A percentile compares a stretch with the other conserved stretches of the same genome.
Conservation (phyloP, 2,329 filamentous ascomycete genomes). For the Botrytis hyacinthi region DNA sequence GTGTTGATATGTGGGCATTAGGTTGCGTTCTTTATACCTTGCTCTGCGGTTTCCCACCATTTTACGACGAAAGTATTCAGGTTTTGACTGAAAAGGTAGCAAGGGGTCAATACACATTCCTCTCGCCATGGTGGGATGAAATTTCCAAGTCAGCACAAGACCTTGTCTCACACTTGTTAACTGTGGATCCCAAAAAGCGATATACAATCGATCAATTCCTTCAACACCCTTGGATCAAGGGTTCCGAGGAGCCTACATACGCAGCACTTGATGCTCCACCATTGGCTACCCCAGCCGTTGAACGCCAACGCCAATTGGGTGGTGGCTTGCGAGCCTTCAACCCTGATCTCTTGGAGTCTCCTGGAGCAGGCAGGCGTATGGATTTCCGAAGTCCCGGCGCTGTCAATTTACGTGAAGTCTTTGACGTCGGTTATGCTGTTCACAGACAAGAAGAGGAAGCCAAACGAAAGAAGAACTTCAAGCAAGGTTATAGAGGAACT, state of each 20-base stretch:
- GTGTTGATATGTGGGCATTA: slow-evolving; percentile 98
- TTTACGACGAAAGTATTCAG: slow-evolving; percentile 98
- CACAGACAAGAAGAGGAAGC: slow-evolving; percentile 94
- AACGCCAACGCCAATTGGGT: slow-evolving; percentile 35
- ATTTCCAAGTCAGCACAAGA: slow-evolving; percentile 95
- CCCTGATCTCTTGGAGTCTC: slow-evolving; percentile 53
- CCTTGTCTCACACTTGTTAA: slow-evolving; percentile 86
- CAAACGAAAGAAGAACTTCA: slow-evolving; percentile 83
- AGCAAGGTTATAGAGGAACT: slow-evolving; percentile 63
- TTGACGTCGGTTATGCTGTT: slow-evolving; percentile 97
- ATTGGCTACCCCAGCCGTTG: slow-evolving; percentile 62
- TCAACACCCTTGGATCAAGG: slow-evolving; percentile 87
- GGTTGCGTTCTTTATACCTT: slow-evolving; percentile 96
- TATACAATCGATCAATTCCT: slow-evolving; percentile 93
- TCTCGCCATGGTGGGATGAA: slow-evolving; percentile 99
- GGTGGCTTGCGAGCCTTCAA: slow-evolving; percentile 53
- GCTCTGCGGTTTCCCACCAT: slow-evolving; percentile 95
- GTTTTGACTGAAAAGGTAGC: slow-evolving; percentile 97
- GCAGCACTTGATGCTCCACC: slow-evolving; percentile 68
- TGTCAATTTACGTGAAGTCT: slow-evolving; percentile 93
- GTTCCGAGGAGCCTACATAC: slow-evolving; percentile 64
- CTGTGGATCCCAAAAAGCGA: slow-evolving; percentile 91
- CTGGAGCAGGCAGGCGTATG: slow-evolving; percentile 63
- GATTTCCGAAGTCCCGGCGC: slow-evolving; percentile 96
- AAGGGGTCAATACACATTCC: slow-evolving; percentile 92